Conservation (phyloP, 345 rosid genomes). For the Hibiscus mutabilis region DNA sequence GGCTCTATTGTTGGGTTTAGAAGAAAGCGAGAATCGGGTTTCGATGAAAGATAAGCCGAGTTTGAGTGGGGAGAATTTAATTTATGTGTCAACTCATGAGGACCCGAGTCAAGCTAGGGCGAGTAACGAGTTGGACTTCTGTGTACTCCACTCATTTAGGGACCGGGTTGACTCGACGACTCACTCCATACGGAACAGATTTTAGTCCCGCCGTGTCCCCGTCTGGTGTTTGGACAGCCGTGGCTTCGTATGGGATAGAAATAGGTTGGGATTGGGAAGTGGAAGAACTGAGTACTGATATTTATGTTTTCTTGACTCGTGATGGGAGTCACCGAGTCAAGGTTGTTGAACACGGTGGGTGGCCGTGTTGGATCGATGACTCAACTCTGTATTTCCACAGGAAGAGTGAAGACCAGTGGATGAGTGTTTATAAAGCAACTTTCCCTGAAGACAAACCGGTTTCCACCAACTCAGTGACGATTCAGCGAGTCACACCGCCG, state of each 20-base stretch:
- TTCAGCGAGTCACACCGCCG: constrained; percentile 58
- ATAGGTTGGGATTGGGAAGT: constrained; percentile 68
- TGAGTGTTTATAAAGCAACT: constrained; percentile 58
- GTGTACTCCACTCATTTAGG: too few relatives aligned
- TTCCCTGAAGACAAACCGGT: constrained; percentile 30
- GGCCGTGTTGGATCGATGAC: constrained; percentile 81
- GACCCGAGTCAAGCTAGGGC: too few relatives aligned
- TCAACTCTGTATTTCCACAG: constrained; percentile 64
- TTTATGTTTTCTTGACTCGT: too few relatives aligned
- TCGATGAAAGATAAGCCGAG: constrained; percentile 73
- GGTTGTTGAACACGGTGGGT: too few relatives aligned
- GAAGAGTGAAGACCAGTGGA: constrained; percentile 63
- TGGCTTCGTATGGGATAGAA: constrained; percentile 59
- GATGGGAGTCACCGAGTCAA: too few relatives aligned
- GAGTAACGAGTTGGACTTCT: too few relatives aligned
- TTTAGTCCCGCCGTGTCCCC: constrained; percentile 78
- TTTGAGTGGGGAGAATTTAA: too few relatives aligned
- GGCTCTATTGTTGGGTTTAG: constrained; percentile 34
- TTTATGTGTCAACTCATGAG: too few relatives aligned
- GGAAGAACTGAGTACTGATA: constrained; percentile 74
- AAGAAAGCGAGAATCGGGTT: constrained; percentile 27
- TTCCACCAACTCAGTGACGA: constrained; percentile 34
- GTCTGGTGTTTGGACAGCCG: constrained; percentile 61
- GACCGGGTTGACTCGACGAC: constrained; percentile 54
- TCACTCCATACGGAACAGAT: constrained; percentile 62